Conservation (phyloP, 805 yeast species). For the Cyberlindnera lachancei region DNA sequence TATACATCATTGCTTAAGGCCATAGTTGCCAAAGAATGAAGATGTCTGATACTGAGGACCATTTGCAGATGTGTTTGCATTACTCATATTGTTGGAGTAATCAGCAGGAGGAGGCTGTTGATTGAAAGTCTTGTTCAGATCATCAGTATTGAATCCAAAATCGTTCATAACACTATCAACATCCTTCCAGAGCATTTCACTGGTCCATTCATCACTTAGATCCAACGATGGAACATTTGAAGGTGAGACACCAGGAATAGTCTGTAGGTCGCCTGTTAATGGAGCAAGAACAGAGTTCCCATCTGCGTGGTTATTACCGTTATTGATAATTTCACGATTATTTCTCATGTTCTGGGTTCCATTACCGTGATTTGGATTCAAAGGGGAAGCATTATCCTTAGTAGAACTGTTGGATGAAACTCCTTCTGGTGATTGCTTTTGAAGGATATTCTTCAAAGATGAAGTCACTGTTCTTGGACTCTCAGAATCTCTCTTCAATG, state of each 20-base stretch:
- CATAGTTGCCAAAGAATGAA: slow-evolving; percentile 1
- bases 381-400: slow-evolving; percentile 1
- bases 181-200: slow-evolving; percentile 54
- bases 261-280: slow-evolving; percentile 1
- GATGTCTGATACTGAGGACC: background rate
- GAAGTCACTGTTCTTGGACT: slow-evolving; percentile 12
- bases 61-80: too few species aligned
- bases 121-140: slow-evolving; percentile 4
- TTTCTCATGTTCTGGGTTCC: too few species aligned
- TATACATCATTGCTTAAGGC: background rate
- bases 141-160: slow-evolving; percentile 71
- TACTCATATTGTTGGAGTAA: too few species aligned
- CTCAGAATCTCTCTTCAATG: slow-evolving; percentile 11
- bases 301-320: background rate
- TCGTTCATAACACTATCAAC: slow-evolving; percentile 88
- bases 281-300: background rate
- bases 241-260: slow-evolving; percentile 13
- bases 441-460: slow-evolving; percentile 14
- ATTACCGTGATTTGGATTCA: slow-evolving; percentile 2
- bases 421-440: slow-evolving; percentile 16
- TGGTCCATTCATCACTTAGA: slow-evolving; percentile 35
- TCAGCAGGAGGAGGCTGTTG: background rate
- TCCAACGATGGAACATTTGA: slow-evolving; percentile 24
- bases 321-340: background rate
- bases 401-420: background rate